A percentile compares a stretch with the other conserved stretches of the same genome.
phyloP scores from a whole-genome alignment of 805 yeast species.

The Komagataella phaffii region DNA sequence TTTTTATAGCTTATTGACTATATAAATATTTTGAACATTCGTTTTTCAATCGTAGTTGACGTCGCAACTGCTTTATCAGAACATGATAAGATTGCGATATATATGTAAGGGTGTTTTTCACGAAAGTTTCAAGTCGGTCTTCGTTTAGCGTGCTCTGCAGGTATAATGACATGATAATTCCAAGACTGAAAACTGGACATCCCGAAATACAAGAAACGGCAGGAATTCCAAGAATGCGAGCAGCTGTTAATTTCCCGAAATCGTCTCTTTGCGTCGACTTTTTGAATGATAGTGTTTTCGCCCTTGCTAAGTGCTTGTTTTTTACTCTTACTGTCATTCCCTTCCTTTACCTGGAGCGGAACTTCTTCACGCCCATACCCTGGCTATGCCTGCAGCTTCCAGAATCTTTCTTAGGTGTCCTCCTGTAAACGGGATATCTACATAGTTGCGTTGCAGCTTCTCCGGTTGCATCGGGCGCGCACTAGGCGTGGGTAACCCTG shows the following conservation, averaged over 20 bases:
- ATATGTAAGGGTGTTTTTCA: neutral
- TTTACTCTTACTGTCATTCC: too few relatives aligned
- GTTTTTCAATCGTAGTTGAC: too few relatives aligned
- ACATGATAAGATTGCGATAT: neutral
- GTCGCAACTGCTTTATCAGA: too few relatives aligned
- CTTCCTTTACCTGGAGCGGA: too few relatives aligned
- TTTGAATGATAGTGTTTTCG: too few relatives aligned
- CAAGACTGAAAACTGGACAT: neutral
- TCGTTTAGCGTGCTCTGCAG: neutral
- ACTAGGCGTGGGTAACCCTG: neutral
- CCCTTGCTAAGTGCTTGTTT: too few relatives aligned
- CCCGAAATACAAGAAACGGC: neutral
- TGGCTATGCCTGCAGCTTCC: neutral
- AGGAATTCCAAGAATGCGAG: neutral
- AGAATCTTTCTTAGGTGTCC: neutral
- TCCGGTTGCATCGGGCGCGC: neutral
- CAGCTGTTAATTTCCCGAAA: neutral
- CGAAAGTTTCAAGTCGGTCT: too few relatives aligned
- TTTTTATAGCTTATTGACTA: neutral
- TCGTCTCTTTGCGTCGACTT: too few relatives aligned
- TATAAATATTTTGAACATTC: neutral
- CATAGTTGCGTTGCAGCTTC: neutral
- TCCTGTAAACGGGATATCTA: neutral
- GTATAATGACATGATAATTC: neutral
- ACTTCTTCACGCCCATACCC: neutral